Base-by-base conservation (phyloP, 768 basidiomycete species). In the Astraeus odoratus region DNA sequence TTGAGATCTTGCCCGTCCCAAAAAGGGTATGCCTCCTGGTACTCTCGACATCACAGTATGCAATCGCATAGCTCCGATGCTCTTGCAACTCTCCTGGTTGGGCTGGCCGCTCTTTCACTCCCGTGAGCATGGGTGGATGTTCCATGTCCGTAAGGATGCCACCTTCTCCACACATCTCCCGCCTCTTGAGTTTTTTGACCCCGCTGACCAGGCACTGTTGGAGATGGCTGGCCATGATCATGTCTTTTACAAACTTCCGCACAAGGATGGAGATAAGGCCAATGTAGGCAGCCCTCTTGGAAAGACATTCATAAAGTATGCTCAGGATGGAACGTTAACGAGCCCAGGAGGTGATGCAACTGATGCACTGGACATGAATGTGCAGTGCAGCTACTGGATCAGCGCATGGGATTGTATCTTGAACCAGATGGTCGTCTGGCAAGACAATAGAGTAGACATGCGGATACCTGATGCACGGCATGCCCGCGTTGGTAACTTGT, bases 361-460 rank as follows among this genome's bases (percentile, higher is more conserved):
- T 54, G 84, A 86, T 47, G 93, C 94, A 1, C 69, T 97, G 43
- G 83, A 92, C 45, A 80, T 98, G 77, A 96, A 91, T 56, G 86
- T 88, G 0, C 82, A 91, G 53, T 97, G 95, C 69, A 89, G 86
- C 57, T 99, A 99, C 64, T 99, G 95, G 96, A 91, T 96, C 61
- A 88, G 87, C 54, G 86, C 91, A 0, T 70, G 94, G 10, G 94
- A 98, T 58, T 78, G 96, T 19, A 86, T 98, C 53, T 59, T 83
- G 59, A 88, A 91, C 54, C 96, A 98, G 69, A 82, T 89, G 76
- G 93, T 95, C 12, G 80, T 95, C 3, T 95, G 89, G 81, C 80
- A 90, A 54, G 65, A 76, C 39, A 56, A 66, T 5, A 55, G 64
- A 25, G 56, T 68, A 24, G 64, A 77, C 45, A 66, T 89, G 57